Percentiles rank a stretch among this genome's conserved stretches.
phyloP scores from a whole-genome alignment of 345 rosid genomes.

The Cardiospermum halicacabum region DNA sequence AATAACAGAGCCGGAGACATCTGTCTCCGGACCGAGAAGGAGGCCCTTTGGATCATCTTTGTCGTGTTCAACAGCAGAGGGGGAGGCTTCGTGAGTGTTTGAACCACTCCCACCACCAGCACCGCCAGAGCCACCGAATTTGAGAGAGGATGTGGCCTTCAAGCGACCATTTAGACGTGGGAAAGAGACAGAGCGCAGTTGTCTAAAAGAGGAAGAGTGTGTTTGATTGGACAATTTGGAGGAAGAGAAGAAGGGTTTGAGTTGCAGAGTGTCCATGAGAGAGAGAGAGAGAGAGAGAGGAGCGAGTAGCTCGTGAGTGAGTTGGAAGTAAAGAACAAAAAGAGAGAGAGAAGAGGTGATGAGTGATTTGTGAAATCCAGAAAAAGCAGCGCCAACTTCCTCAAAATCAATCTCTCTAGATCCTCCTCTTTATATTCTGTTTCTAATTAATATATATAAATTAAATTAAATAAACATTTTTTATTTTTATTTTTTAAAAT shows the following conservation, averaged over 20 bases:
- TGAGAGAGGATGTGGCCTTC: conserved; percentile 22
- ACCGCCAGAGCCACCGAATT: conserved; percentile 14
- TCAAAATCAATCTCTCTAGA: neutral
- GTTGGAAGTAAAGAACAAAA: conserved; percentile 8
- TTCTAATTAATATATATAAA: too few relatives aligned
- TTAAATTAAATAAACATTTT: too few relatives aligned
- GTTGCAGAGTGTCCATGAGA: conserved; percentile 42
- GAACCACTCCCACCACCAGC: neutral
- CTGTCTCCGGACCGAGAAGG: conserved; percentile 46
- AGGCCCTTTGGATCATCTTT: conserved; percentile 25
- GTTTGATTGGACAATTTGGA: conserved; percentile 14
- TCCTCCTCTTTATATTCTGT: neutral
- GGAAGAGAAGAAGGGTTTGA: conserved; percentile 17
- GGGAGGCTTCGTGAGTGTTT: conserved; percentile 15
- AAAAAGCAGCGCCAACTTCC: neutral
- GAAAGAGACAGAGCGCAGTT: conserved; percentile 17
- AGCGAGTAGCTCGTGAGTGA: conserved; percentile 12
- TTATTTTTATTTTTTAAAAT: too few relatives aligned
- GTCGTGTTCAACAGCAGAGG: conserved; percentile 26
- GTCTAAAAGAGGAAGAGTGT: conserved; percentile 16
- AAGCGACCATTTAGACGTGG: conserved; percentile 25
- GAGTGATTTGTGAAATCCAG: neutral
- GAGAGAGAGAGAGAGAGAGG: conserved; percentile 8
- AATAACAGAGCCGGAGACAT: conserved; percentile 56
- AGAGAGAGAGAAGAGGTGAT: neutral